Evolutionary conservation across 768 basidiomycete species (phyloP).

Genomic region (Tricholomella constricta): DNA sequence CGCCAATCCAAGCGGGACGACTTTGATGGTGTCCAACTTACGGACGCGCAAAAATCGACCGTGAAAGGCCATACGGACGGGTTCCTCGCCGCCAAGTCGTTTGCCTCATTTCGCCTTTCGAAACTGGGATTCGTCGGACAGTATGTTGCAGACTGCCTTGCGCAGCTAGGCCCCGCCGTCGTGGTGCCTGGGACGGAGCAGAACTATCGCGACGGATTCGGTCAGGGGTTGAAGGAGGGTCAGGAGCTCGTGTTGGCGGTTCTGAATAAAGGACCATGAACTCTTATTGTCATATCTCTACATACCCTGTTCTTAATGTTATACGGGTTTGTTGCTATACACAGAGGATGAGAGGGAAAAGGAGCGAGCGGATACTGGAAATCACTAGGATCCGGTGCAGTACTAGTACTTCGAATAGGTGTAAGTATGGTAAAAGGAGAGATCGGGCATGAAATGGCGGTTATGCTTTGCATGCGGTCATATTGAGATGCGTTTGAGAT

Average conservation of each 20-base stretch:
- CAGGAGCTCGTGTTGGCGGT: constrained; percentile 6
- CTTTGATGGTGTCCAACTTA: constrained; percentile 12
- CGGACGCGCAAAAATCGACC: constrained; percentile 21
- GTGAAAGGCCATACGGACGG: constrained; percentile 62
- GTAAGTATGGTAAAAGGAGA: not conserved
- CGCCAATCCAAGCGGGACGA: constrained; percentile 8
- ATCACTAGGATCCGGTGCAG: no score
- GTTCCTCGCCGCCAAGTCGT: constrained; percentile 53
- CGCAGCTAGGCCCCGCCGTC: constrained; percentile 36
- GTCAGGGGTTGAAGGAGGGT: constrained; percentile 40
- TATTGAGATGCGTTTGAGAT: not conserved
- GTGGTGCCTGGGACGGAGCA: constrained; percentile 41
- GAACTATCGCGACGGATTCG: constrained; percentile 48
- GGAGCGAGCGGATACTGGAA: no score
- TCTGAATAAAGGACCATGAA: not conserved
- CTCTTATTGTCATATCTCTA: no score
- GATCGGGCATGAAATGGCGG: constrained; percentile 2
- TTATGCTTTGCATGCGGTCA: not conserved
- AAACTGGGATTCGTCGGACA: constrained; percentile 64
- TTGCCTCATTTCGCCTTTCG: constrained; percentile 49
- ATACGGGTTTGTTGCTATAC: no score
- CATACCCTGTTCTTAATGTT: no score
- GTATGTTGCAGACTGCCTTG: constrained; percentile 52
- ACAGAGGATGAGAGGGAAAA: no score
- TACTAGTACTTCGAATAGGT: no score